phyloP scores from a whole-genome alignment of 306 rosid species.

The Ammopiptanthus mongolicus region DNA sequence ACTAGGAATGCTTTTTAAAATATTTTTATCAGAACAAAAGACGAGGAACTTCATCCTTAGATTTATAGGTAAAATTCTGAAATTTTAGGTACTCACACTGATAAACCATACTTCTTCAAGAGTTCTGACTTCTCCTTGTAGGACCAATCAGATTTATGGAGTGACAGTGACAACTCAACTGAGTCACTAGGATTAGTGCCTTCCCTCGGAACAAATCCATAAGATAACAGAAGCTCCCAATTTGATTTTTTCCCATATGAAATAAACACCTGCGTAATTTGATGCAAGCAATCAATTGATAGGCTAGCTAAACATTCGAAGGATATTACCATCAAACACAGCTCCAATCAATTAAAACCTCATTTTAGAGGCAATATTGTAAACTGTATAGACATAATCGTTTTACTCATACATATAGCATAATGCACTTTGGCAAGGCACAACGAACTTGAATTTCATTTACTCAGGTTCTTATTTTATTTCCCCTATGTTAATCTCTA shows the following conservation, averaged over 20 bases:
- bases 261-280: conserved; percentile 73
- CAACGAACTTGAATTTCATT: neutral
- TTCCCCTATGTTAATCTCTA: neutral
- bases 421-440: conserved; percentile 3
- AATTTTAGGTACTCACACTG: conserved; percentile 49
- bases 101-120: conserved; percentile 59
- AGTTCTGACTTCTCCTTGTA: conserved; percentile 68
- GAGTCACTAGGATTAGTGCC: conserved; percentile 89
- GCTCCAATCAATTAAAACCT: neutral
- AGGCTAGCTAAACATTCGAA: neutral
- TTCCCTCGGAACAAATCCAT: conserved; percentile 92
- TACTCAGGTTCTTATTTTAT: neutral
- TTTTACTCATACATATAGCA: neutral
- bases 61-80: neutral
- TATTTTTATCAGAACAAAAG: neutral
- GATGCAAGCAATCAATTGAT: conserved; percentile 25
- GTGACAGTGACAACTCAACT: conserved; percentile 73
- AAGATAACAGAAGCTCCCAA: conserved; percentile 86
- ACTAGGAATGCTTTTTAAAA: neutral
- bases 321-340: conserved; percentile 9
- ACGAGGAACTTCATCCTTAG: neutral
- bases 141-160: conserved; percentile 65
- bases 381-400: neutral
- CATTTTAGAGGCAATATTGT: neutral
- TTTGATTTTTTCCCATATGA: conserved; percentile 93